phyloP scores from a whole-genome alignment of 2,329 filamentous ascomycete genomes.

The Fusarium compactum region DNA sequence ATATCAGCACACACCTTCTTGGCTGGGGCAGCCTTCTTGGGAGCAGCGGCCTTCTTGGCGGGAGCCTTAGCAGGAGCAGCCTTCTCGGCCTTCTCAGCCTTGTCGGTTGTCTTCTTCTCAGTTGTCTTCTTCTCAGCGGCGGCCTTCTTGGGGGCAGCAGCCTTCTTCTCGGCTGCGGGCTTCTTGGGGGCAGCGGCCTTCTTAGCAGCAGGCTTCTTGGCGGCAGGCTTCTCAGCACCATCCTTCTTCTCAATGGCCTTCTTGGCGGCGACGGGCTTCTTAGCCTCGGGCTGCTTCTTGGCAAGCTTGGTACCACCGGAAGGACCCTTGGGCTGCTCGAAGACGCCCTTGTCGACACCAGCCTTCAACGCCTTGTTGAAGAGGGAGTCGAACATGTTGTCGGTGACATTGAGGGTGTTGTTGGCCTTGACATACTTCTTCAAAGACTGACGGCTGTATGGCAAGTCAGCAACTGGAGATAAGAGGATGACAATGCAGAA shows the following conservation, averaged over 20 bases:
- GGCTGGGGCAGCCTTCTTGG: constrained; percentile 51
- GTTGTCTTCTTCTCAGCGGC: constrained; percentile 31
- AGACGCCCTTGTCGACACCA: constrained; percentile 88
- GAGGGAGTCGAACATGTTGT: constrained; percentile 75
- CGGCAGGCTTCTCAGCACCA: constrained; percentile 47
- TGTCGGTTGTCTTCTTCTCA: constrained; percentile 27
- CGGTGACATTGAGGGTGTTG: constrained; percentile 61
- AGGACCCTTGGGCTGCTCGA: constrained; percentile 90
- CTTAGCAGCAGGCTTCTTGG: constrained; percentile 53
- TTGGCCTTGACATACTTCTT: constrained; percentile 72
- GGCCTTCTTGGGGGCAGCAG: constrained; percentile 55
- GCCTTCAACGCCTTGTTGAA: constrained; percentile 88
- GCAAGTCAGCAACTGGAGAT: constrained; percentile 27
- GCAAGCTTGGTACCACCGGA: constrained; percentile 94
- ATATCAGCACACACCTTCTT: constrained; percentile 32
- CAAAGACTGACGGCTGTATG: constrained; percentile 66
- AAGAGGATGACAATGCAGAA: constrained; percentile 2
- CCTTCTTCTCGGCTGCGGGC: constrained; percentile 47
- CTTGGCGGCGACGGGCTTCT: constrained; percentile 52
- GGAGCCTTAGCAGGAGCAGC: constrained; percentile 77
- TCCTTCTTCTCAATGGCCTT: constrained; percentile 54
- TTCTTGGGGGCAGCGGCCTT: constrained; percentile 55
- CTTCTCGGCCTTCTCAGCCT: constrained; percentile 58
- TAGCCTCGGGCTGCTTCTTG: constrained; percentile 72
- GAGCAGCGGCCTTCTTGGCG: constrained; percentile 51